Conservation (phyloP, 306 rosid species). For the Delonix regia region DNA sequence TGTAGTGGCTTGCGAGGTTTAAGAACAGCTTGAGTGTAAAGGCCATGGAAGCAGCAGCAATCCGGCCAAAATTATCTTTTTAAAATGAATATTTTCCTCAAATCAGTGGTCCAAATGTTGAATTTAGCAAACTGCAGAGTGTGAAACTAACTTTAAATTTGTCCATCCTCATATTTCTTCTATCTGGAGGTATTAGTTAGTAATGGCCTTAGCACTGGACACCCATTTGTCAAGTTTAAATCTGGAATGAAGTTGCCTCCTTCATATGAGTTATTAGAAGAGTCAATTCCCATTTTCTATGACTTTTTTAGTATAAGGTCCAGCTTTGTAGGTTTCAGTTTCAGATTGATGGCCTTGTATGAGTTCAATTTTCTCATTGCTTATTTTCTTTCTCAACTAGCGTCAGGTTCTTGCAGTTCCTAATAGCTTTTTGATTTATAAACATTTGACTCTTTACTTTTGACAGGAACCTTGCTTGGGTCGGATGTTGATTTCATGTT, state of each 20-base stretch:
- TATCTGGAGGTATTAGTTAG: not conserved
- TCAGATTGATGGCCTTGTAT: not conserved
- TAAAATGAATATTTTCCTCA: not conserved
- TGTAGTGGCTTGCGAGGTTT: not conserved
- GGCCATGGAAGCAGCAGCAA: not conserved
- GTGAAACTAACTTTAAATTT: not conserved
- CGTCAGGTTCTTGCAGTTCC: not conserved
- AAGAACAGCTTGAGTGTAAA: not conserved
- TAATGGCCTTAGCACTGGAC: not conserved
- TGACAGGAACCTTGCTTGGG: conserved; percentile 51
- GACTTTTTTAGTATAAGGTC: not conserved
- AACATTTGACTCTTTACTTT: conserved; percentile 26
- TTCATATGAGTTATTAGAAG: not conserved
- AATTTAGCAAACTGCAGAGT: not conserved
- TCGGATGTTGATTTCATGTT: conserved; percentile 49
- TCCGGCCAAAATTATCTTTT: not conserved
- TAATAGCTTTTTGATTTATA: conserved; percentile 16
- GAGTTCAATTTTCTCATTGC: not conserved
- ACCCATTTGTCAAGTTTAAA: not conserved
- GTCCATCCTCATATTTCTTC: not conserved
- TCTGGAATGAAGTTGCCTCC: not conserved
- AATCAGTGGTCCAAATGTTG: not conserved
- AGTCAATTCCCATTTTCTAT: not conserved
- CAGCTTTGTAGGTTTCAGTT: not conserved
- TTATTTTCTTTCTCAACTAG: not conserved